Base-by-base conservation (phyloP, 2,329 filamentous ascomycete species). In the Fusarium nelsonii region DNA sequence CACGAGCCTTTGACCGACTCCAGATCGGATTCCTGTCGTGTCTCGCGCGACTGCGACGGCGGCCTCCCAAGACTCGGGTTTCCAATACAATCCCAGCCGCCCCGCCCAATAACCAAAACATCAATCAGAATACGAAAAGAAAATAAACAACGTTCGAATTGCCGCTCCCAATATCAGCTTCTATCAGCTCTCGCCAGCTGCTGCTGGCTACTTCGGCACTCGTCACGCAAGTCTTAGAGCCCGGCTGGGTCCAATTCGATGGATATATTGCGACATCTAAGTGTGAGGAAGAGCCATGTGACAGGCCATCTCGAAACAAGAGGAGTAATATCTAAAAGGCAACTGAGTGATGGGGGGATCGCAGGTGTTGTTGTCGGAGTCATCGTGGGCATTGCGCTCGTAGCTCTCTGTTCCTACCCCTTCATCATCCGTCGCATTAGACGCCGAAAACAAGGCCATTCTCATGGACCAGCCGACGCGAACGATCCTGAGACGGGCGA, bases 391-490 rank as follows among this genome's bases (percentile, higher is more conserved):
- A 66, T 76, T 44, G 72, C 68, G 15, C 74, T 82, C 14, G 58
- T 80, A 48, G 65, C 74, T 51, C 66, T 82, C 36, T 82, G 81
- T 53, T 75, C 81, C 39, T 82, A 82, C 54, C 81, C 81, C 15
- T 74, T 82, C 55, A 63, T 82, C 37, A 70, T 82, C 46, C 69
- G 78, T 44, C 70, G 62, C n/a, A 56, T 77, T 52, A 79, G 68
- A 56, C 64, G 65, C 36, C 70, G 73, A 59, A 75, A 74, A 48
- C 73, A 74, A 36, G 73, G 63, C 54, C 69, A 72, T 49, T 65
- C 46, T 43, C 39, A 70, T 20, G 58, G 45, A n/a, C 63, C 66
- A 39, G 54, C 61, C 34, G 61, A 55, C 39, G 46, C 63, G 14
- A 62, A 70, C 48, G 78, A 80, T 57, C 64, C 70, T 30, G 80